phyloP scores from a whole-genome alignment of 306 rosid species.

The Nissolia schottii region DNA sequence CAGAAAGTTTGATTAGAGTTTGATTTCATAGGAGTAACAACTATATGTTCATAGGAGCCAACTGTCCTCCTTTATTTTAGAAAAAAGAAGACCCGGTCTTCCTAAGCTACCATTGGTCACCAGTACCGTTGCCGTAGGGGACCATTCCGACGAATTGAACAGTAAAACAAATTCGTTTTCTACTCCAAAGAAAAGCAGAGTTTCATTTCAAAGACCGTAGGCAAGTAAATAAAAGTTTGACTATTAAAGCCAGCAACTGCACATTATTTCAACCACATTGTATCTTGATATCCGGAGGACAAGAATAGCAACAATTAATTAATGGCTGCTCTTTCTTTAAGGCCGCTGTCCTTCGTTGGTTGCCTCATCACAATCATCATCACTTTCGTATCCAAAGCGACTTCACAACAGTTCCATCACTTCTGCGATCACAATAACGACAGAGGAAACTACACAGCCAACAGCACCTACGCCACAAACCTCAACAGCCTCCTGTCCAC shows the following conservation, averaged over 20 bases:
- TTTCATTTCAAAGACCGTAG: neutral
- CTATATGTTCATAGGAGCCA: no score
- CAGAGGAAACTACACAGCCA: constrained; percentile 32
- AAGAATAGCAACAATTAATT: no score
- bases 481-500: constrained; percentile 27
- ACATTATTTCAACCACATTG: neutral
- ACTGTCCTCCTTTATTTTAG: no score
- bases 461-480: constrained; percentile 29
- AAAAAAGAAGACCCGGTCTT: no score
- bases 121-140: no score
- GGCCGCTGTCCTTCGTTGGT: neutral
- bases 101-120: no score
- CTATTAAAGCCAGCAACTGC: neutral
- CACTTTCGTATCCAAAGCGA: neutral
- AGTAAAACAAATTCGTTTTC: no score
- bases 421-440: neutral
- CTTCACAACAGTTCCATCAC: neutral
- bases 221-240: no score
- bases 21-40: no score
- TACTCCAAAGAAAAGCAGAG: neutral
- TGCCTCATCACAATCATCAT: neutral
- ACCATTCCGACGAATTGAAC: neutral
- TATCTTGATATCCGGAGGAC: neutral
- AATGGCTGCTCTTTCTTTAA: neutral
- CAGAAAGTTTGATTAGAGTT: no score